Evolutionary conservation across 169 alveolate species (phyloP).

Genomic region (Plasmodium vinckei): DNA sequence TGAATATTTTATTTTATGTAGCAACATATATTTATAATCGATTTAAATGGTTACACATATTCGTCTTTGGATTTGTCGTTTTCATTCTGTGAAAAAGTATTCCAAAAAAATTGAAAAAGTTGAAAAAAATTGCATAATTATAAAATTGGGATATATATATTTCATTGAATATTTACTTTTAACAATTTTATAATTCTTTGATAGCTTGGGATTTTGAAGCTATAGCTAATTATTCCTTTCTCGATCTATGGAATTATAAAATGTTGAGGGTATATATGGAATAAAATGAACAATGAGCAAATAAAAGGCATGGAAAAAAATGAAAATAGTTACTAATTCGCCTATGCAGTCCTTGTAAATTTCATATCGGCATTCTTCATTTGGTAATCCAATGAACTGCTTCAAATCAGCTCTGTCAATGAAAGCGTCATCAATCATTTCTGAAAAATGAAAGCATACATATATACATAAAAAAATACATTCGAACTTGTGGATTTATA

Average conservation of each 20-base stretch:
- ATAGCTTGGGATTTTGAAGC: constrained; percentile 60
- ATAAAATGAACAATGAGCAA: not conserved
- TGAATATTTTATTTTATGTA: too few species aligned
- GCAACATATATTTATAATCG: not conserved
- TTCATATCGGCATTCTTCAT: constrained; percentile 79
- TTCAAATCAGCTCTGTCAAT: constrained; percentile 87
- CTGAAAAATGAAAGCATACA: constrained; percentile 38
- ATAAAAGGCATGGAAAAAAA: not conserved
- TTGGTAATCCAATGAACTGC: constrained; percentile 83
- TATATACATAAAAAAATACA: not conserved
- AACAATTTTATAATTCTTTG: constrained; percentile 22
- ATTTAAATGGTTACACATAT: constrained; percentile 30
- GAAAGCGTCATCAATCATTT: constrained; percentile 86
- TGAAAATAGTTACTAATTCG: constrained; percentile 72
- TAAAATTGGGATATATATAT: too few species aligned
- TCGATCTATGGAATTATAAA: constrained; percentile 28
- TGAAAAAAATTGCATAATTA: constrained; percentile 4
- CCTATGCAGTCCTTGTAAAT: constrained; percentile 82
- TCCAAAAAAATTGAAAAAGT: not conserved
- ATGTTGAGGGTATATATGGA: not conserved
- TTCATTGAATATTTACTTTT: constrained; percentile 19
- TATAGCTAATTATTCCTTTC: constrained; percentile 36
- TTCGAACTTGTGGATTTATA: not conserved
- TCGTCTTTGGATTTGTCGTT: constrained; percentile 29
- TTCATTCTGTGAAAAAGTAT: constrained; percentile 22